Evolutionary conservation across 345 rosid genomes (phyloP).

Genomic region (Eucalyptus cloeziana): DNA sequence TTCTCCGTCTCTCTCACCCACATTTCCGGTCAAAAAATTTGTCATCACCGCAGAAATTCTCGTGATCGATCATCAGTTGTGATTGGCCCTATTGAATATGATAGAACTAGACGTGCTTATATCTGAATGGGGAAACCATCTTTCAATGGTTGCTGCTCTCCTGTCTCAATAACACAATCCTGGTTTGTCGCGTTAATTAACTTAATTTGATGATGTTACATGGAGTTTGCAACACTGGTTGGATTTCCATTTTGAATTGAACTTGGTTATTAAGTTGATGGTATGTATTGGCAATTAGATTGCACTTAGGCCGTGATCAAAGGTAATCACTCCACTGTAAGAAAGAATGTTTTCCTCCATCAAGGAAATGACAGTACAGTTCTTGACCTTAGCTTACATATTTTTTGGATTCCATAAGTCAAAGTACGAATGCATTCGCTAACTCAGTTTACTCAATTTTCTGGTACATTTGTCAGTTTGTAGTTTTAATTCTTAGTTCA

Average conservation of each 20-base stretch:
- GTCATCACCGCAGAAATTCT: rapidly evolving
- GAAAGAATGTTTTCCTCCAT: not conserved
- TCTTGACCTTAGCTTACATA: not conserved
- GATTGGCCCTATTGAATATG: not conserved
- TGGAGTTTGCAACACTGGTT: not conserved
- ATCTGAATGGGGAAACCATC: not conserved
- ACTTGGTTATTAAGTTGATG: not conserved
- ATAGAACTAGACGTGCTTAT: not conserved
- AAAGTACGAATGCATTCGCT: rapidly evolving
- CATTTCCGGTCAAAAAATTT: not conserved
- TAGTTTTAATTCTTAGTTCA: not conserved
- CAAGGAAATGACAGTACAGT: not conserved
- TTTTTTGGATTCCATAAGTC: not conserved
- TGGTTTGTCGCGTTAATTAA: not conserved
- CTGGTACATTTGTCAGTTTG: too few species aligned
- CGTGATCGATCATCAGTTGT: not conserved
- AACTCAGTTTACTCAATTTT: too few species aligned
- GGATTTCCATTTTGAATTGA: not conserved
- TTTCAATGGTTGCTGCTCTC: not conserved
- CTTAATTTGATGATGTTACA: not conserved
- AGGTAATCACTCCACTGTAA: not conserved
- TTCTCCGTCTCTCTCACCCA: not conserved
- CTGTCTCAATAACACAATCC: rapidly evolving
- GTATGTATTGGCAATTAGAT: not conserved
- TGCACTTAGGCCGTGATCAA: not conserved